Base-by-base conservation (phyloP, 2,329 filamentous ascomycete species). In the Trichoderma simmonsii region DNA sequence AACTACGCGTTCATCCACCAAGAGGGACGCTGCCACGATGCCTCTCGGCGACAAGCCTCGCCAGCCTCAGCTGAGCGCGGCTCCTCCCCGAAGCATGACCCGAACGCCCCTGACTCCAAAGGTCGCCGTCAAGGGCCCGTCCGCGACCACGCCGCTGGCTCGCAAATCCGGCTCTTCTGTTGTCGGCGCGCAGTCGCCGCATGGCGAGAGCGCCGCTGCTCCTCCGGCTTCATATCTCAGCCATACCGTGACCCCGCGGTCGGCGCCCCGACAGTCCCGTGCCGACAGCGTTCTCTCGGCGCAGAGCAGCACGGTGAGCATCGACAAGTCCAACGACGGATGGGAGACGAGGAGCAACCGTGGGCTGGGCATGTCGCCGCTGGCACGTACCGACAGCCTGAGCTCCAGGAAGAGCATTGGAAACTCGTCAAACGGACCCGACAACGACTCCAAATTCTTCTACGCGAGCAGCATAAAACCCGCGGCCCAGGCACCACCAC, bases 381-480 rank as follows among this genome's bases (percentile, higher is more conserved):
- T 81, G 15, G 76, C 60, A 34, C 72, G 61, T 12, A 73, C 24
- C 36, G 72, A 73, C n/a, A 71, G 48, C 51, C 15, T 66, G 51
- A 39, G 60, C 28, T 70, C 71, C 14, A 56, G 69, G 26, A 63
- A 36, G 57, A 14, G 59, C 75, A 59, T 82, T 67, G 75, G 34
- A 34, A 78, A 78, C 39, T 72, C 75, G 15, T 48, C 81, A 66
- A 73, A 78, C 67, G 76, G 79, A 24, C 66, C 77, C 72, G 66
- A 75, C 75, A 73, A 78, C 75, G 73, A 78, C 76, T 80, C 77
- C 76, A 95, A 94, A 83, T 98, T 98, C 86, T 98, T 99, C 80
- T 95, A 97, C 80, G 96, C 95, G 32, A 93, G 91, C 79, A 93
- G 97, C 76, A 92, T 88, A 51, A 91, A 88, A 76, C 81, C 84